Percentiles rank a stretch among this genome's conserved stretches.
Evolutionary conservation across 345 rosid genomes (phyloP).

Genomic region (Punica granatum): DNA sequence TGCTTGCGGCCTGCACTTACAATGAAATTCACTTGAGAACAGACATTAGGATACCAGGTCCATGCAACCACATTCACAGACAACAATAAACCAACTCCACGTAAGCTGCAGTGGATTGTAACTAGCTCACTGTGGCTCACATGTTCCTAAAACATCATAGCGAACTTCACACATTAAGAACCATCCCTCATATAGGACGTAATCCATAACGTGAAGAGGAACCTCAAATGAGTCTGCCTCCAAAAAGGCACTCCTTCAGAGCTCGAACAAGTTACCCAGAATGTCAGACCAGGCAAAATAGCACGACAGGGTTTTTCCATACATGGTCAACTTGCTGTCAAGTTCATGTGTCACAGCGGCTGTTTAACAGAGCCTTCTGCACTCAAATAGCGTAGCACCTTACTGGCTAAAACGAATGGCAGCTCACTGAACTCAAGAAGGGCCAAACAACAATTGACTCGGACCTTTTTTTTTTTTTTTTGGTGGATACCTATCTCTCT

Average conservation of each 20-base stretch:
- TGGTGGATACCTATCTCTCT: neutral
- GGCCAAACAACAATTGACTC: neutral
- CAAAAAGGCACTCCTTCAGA: neutral
- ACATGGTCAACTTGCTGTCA: neutral
- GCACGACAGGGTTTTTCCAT: neutral
- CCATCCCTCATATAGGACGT: neutral
- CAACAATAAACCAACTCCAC: neutral
- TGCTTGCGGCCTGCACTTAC: constrained; percentile 39
- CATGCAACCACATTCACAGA: neutral
- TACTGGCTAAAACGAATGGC: neutral
- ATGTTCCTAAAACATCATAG: neutral
- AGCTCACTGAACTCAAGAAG: neutral
- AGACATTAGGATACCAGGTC: neutral
- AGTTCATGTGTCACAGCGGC: no score
- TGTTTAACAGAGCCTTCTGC: neutral
- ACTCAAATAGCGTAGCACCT: neutral
- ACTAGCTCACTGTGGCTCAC: neutral
- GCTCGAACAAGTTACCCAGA: neutral
- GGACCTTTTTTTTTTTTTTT: no score
- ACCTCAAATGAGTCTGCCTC: neutral
- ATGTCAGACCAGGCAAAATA: no score
- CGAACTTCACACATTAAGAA: neutral
- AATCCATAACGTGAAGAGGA: neutral
- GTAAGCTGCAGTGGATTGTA: neutral
- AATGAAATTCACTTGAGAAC: constrained; percentile 3